Percentiles rank a stretch among this genome's conserved stretches.
Evolutionary conservation across 129 eudicot species (phyloP).

Genomic region (Tagetes patula): DNA sequence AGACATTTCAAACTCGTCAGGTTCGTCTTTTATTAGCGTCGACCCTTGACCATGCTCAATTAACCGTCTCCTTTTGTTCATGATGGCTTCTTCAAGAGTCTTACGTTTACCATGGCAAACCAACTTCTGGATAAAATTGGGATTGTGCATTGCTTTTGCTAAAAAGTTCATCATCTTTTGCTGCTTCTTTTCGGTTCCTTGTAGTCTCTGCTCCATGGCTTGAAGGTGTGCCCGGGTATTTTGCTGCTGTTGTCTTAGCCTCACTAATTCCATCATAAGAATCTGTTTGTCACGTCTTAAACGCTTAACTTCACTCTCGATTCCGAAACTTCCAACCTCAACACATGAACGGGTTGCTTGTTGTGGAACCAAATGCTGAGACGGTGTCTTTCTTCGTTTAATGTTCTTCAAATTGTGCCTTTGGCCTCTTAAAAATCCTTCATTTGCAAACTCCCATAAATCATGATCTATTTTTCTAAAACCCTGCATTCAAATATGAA

Average conservation of each 20-base stretch:
- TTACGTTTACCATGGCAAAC: constrained; percentile 58
- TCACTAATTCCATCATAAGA: constrained; percentile 67
- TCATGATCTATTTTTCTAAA: constrained; percentile 95
- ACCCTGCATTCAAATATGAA: constrained; percentile 61
- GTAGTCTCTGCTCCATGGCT: constrained; percentile 75
- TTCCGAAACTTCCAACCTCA: constrained; percentile 60
- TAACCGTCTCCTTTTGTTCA: constrained; percentile 59
- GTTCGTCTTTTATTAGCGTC: constrained; percentile 52
- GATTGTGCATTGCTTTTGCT: constrained; percentile 91
- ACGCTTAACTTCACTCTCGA: constrained; percentile 60
- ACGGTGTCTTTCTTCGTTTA: constrained; percentile 58
- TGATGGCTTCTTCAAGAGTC: constrained; percentile 53
- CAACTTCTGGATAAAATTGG: constrained; percentile 67
- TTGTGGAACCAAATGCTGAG: constrained; percentile 42
- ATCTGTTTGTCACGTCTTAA: constrained; percentile 72
- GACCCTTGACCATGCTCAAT: constrained; percentile 41
- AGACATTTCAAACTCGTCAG: constrained; percentile 53
- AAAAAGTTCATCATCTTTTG: constrained; percentile 94
- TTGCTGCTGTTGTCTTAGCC: constrained; percentile 78
- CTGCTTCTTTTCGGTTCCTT: constrained; percentile 79
- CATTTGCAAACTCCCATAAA: constrained; percentile 91
- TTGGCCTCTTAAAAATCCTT: constrained; percentile 69
- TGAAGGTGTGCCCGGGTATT: constrained; percentile 57
- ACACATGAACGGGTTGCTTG: constrained; percentile 46
- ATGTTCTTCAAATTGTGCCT: constrained; percentile 72